A percentile compares a stretch with the other conserved stretches of the same genome.
phyloP scores from a whole-genome alignment of 345 rosid genomes.

The Rhodamnia argentea region DNA sequence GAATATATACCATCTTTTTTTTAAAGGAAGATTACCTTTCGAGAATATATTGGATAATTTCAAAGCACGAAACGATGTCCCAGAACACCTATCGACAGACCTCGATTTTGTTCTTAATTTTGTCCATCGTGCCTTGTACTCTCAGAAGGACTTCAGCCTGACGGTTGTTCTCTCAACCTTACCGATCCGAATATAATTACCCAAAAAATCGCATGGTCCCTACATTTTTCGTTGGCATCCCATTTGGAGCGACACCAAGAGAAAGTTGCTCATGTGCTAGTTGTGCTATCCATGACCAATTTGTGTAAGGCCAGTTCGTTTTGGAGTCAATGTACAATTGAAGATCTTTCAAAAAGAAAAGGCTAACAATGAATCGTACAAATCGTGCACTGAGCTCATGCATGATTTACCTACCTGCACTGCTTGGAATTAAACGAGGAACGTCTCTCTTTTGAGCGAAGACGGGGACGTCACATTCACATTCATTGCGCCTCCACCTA shows the following conservation, averaged over 20 bases:
- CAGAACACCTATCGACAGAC: neutral
- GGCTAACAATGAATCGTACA: neutral
- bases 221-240: neutral
- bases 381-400: neutral
- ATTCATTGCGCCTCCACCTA: neutral
- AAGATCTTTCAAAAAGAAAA: neutral
- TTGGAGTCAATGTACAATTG: neutral
- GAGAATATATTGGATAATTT: neutral
- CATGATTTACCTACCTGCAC: neutral
- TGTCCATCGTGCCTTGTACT: neutral
- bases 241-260: neutral
- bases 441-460: neutral
- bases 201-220: neutral
- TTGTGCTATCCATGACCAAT: neutral
- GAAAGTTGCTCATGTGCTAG: neutral
- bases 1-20: too few species aligned
- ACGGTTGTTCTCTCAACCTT: neutral
- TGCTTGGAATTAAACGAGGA: neutral
- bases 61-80: neutral
- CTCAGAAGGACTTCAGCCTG: neutral
- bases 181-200: neutral
- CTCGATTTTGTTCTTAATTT: neutral
- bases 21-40: too few species aligned
- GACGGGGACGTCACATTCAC: neutral
- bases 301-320: neutral